Base-by-base conservation (phyloP, 148 eudicot genomes). In the Rhododendron ovatum region DNA sequence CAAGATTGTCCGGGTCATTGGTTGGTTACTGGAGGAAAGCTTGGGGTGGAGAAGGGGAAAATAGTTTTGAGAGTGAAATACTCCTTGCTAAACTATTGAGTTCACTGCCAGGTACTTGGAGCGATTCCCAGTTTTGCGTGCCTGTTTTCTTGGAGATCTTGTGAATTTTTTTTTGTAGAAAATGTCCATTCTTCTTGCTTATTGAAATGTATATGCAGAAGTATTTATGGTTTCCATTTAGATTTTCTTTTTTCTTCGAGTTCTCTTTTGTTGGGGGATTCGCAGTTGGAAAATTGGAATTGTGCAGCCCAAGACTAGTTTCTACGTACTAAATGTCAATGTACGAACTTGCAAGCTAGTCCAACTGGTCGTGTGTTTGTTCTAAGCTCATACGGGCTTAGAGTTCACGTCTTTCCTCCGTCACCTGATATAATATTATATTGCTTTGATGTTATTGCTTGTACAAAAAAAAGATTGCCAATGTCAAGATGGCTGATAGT, bases 1-100 rank as follows among this genome's bases (percentile, higher is more conserved):
- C 88, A 92, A 88, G 94, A 96, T 89, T 88, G 88, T 8, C 99
- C 99, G 0, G 99, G 99, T 59, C 99, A 96, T 80, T 96, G 99
- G 99, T 73, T 95, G 86, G 98, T 96, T 65, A 96, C 98, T 0
- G 98, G 98, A 3, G 98, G 95, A 82, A 96, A 96, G 83, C 94
- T 96, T 30, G 98, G 98, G 18, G 95, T 96, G 30, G 96, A 96
- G 88, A 96, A 94, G 84, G 99, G 96, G 87, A 96, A 89, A 89
- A 94, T 96, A 75, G 94, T 92, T 4, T 84, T 96, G 91, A 93
- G 98, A 89, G 88, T 96, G 85, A 96, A 96, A 87, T 95, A 95
- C 84, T 96, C 99, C 22, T 88, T 96, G 92, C 92, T 96, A 28
- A 96, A 95, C 86, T 96, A 95, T 89, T 95, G 89, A 92, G 86